Conservation (phyloP, 2,329 filamentous ascomycete species). For the Spiromastix sp. region DNA sequence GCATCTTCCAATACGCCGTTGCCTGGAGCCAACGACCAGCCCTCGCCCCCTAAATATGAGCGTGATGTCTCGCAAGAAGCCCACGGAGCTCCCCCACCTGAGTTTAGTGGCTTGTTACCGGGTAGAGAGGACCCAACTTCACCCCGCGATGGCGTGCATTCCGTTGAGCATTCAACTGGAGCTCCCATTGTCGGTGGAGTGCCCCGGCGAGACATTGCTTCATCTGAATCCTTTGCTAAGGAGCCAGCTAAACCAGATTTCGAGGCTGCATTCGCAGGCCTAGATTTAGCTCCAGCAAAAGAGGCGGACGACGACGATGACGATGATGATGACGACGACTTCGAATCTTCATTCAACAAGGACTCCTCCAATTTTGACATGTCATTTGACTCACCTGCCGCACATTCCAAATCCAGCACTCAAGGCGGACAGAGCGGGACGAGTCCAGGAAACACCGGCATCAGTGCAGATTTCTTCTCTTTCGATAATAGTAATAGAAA, state of each 20-base stretch:
- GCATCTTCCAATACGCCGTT: constrained; percentile 31
- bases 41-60: constrained; percentile 41
- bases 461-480: constrained; percentile 29
- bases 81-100: constrained; percentile 22
- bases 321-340: constrained; percentile 50
- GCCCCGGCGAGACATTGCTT: constrained; percentile 15
- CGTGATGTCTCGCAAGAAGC: constrained; percentile 16
- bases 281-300: constrained; percentile 34
- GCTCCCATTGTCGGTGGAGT: constrained; percentile 28
- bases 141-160: constrained; percentile 28
- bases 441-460: constrained; percentile 12
- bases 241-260: constrained; percentile 33
- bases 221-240: constrained; percentile 13
- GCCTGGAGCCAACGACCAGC: constrained; percentile 44
- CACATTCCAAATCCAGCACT: constrained; percentile 18
- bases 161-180: constrained; percentile 26
- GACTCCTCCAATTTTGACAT: constrained; percentile 34
- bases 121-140: constrained; percentile 29
- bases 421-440: no score
- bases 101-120: constrained; percentile 31
- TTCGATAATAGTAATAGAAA: constrained; percentile 18
- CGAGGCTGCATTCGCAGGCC: constrained; percentile 35
- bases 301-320: constrained; percentile 28
- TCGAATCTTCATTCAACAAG: constrained; percentile 22
- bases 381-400: constrained; percentile 33